Evolutionary conservation across 495 filamentous ascomycete genomes (phyloP).

Genomic region (Amniculicola lignicola): DNA sequence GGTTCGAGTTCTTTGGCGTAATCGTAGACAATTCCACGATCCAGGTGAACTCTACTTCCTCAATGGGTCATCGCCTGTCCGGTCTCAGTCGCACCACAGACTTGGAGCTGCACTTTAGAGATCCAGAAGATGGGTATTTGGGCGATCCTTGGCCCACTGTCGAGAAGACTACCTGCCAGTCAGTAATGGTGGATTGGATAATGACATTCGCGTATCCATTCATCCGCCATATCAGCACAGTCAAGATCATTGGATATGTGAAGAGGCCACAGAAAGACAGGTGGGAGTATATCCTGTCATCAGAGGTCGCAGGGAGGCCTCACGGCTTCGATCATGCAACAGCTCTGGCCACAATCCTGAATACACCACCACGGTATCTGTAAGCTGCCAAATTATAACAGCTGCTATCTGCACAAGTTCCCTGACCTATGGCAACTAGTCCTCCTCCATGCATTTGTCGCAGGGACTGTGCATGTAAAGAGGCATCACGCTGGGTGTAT

Average conservation of each 20-base stretch:
- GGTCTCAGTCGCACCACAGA: not conserved
- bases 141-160: not conserved
- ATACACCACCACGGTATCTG: not conserved
- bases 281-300: constrained; percentile 1
- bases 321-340: not conserved
- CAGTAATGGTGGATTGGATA: not conserved
- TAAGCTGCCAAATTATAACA: not conserved
- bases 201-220: constrained; percentile 10
- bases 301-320: not conserved
- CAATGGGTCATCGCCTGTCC: not conserved
- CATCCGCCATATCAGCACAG: constrained; percentile 9
- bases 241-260: not conserved
- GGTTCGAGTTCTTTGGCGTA: constrained; percentile 7
- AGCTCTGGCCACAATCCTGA: not conserved
- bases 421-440: not conserved
- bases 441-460: not conserved
- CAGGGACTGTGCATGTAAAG: not conserved
- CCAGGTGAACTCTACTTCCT: not conserved
- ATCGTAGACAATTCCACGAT: not conserved
- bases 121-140: not conserved
- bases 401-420: not conserved
- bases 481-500: not conserved
- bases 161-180: not conserved
- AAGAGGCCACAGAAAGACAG: constrained; percentile 1
- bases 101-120: not conserved